phyloP scores from a whole-genome alignment of 768 basidiomycete genomes.

The Saitozyma podzolica region DNA sequence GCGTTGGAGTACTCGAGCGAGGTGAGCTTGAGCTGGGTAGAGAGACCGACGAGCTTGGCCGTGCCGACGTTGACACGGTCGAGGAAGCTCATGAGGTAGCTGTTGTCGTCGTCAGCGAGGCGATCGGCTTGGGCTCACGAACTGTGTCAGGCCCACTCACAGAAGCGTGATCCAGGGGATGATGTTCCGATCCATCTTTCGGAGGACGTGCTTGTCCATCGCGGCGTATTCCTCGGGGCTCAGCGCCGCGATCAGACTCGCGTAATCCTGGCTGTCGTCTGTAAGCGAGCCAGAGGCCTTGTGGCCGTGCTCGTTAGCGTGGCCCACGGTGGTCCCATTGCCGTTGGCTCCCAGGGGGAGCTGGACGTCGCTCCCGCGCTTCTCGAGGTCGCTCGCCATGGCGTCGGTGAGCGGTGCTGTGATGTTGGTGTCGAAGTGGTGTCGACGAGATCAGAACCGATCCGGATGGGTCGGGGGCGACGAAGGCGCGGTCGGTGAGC shows the following conservation, averaged over 20 bases:
- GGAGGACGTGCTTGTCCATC: constrained; percentile 37
- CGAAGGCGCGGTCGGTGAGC: too few species aligned
- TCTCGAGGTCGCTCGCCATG: neutral
- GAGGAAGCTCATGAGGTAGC: constrained; percentile 50
- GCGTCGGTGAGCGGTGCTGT: too few species aligned
- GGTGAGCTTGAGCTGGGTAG: constrained; percentile 34
- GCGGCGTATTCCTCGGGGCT: constrained; percentile 37
- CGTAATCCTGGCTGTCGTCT: constrained; percentile 25
- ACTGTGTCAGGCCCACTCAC: neutral
- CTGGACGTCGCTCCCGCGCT: constrained; percentile 1
- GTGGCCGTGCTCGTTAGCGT: too few species aligned
- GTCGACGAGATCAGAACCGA: too few species aligned
- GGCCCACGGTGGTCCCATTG: constrained; percentile 12
- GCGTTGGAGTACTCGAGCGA: constrained; percentile 45
- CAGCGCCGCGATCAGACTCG: constrained; percentile 31
- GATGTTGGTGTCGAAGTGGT: too few species aligned
- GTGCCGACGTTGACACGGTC: constrained; percentile 51
- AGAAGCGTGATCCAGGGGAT: constrained; percentile 53
- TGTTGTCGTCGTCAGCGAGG: constrained; percentile 10
- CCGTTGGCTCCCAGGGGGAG: constrained; percentile 7
- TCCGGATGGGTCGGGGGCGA: too few species aligned
- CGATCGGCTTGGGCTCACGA: neutral
- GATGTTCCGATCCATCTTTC: constrained; percentile 44
- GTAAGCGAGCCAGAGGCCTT: too few species aligned
- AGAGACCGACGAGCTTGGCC: constrained; percentile 44